Base-by-base conservation (phyloP, 2,329 filamentous ascomycete genomes). In the Rhynchosporium secalis region DNA sequence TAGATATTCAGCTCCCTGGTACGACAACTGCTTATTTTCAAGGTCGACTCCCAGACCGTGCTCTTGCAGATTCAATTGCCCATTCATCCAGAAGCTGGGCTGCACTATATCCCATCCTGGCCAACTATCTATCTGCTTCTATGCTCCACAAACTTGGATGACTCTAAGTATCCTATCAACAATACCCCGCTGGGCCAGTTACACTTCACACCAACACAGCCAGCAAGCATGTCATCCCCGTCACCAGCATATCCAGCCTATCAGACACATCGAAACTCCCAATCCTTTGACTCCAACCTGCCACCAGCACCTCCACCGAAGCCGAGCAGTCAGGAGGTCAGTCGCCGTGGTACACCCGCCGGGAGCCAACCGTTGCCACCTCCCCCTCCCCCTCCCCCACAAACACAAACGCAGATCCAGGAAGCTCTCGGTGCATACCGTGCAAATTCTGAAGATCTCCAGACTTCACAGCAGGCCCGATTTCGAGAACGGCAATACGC, bases 291-390 rank as follows among this genome's bases (percentile, higher is more conserved):
- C 62, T 75, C 81, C 4, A 79, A 82, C 48, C 80, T 81, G 12
- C 88, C 89, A 31, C 89, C 89, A 0, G 82, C 86, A 8, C 88
- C 87, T 15, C 89, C 89, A 1, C 89, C 89, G 0, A 92, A 92
- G 73, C 86, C 88, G 15, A 82, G 79, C 69, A 88, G 84, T 75
- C 87, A 88, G 74, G 88, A 91, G 67, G 78, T 83, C 57, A 90
- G 85, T 75, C 85, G 87, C 65, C 81, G 85, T 66, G 83, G 83
- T 70, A 91, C 88, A 29, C 88, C 89, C 1, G 78, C 83, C 58
- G 74, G 71, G 54, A 73, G 69, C 77, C 54, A 75, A 77, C 62
- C 70, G 61, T 62, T 68, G 41, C 65, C 69, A 60, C 66, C 67
- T 65, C 71, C 72, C 52, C 70, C 68, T 20, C 20, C 20, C 20